Evolutionary conservation across 306 rosid genomes (phyloP).

Genomic region (Pachyrhizus erosus): DNA sequence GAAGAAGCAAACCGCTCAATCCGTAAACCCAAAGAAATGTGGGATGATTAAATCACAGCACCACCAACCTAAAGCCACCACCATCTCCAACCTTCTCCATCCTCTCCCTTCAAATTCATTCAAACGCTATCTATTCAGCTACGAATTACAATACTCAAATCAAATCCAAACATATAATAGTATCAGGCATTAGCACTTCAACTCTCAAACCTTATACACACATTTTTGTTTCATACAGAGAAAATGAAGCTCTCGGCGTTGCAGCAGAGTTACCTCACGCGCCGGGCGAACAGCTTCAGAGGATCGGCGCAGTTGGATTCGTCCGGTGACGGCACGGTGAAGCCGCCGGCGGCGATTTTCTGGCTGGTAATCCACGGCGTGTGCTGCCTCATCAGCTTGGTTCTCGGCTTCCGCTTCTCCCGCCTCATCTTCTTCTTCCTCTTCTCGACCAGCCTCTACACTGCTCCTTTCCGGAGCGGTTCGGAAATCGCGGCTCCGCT

Average conservation of each 20-base stretch:
- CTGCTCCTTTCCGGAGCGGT: conserved; percentile 72
- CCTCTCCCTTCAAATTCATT: conserved; percentile 15
- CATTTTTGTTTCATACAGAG: neutral
- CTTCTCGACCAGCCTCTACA: conserved; percentile 70
- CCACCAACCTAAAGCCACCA: conserved; percentile 43
- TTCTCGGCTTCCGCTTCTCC: conserved; percentile 95
- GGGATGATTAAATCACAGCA: conserved; percentile 46
- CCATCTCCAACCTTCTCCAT: conserved; percentile 46
- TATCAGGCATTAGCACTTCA: neutral
- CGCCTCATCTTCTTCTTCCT: conserved; percentile 94
- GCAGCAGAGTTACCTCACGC: conserved; percentile 84
- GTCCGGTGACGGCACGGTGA: conserved; percentile 64
- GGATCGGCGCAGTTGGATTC: conserved; percentile 72
- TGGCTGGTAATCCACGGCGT: conserved; percentile 90
- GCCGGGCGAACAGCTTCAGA: conserved; percentile 81
- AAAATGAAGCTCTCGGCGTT: conserved; percentile 89
- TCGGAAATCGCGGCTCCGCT: conserved; percentile 55
- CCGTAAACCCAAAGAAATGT: conserved; percentile 71
- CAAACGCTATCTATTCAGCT: conserved; percentile 26
- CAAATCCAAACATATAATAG: conserved; percentile 23
- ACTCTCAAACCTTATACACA: conserved; percentile 14
- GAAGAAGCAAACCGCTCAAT: neutral
- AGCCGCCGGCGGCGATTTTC: conserved; percentile 80
- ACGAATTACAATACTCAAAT: conserved; percentile 32
- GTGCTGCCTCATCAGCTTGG: conserved; percentile 92